These are phyloP conservation scores for Carex kokanica DNA, from an alignment of 176 grass and related monocot genomes.

Conservation along the genomic window DNA sequence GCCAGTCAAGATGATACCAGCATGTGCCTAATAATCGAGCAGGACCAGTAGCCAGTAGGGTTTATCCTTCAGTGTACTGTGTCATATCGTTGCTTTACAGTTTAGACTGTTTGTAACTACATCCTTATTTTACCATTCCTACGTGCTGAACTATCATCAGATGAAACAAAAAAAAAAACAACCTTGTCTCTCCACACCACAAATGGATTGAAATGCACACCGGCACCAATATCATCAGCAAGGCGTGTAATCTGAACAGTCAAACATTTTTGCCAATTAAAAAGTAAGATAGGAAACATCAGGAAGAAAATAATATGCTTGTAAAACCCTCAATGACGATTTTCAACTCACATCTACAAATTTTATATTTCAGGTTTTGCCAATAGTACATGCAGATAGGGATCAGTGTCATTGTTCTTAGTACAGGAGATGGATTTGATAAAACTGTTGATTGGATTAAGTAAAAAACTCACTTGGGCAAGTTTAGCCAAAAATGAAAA, in stretches of 20 bases:
- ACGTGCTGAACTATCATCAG: background rate
- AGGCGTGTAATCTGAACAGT: constrained; percentile 56
- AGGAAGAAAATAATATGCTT: background rate
- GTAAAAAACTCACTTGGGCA: background rate
- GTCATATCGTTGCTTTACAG: background rate
- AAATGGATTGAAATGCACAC: constrained; percentile 91
- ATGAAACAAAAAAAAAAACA: background rate
- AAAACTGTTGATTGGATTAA: background rate
- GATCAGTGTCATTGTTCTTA: background rate
- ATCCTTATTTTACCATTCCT: background rate
- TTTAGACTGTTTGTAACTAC: background rate
- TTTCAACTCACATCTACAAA: background rate
- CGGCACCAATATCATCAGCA: constrained; percentile 51
- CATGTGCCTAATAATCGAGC: background rate
- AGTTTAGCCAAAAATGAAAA: background rate
- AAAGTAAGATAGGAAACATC: background rate
- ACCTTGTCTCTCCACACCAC: constrained; percentile 85
- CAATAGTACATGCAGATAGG: background rate
- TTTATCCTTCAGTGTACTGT: background rate
- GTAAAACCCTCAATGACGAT: background rate
- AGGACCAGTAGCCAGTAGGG: background rate
- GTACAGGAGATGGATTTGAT: background rate
- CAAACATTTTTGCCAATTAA: constrained; percentile 3
- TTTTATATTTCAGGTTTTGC: background rate
- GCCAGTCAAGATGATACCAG: background rate